These are phyloP conservation scores for Suillus variegatus DNA, from an alignment of 768 basidiomycete genomes.

Conservation along the genomic window DNA sequence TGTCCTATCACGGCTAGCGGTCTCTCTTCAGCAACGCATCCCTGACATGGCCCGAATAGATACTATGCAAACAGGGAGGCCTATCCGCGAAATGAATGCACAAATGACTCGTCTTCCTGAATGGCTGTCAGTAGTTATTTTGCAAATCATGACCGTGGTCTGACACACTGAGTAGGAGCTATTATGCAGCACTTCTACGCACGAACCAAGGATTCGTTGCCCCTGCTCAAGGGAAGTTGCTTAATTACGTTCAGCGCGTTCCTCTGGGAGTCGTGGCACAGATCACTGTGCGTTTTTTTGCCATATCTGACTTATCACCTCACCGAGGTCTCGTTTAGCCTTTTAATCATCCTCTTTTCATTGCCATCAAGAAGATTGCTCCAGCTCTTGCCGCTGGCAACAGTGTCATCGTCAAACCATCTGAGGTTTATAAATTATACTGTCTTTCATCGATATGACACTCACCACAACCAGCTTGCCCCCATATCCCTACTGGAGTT, in stretches of 20 bases:
- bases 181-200: constrained; percentile 72
- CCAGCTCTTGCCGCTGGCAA: constrained; percentile 86
- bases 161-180: constrained; percentile 50
- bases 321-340: constrained; percentile 46
- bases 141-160: constrained; percentile 1
- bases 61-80: constrained; percentile 74
- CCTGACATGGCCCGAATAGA: constrained; percentile 66
- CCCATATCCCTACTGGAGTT: constrained; percentile 83
- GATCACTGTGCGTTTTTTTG: constrained; percentile 57
- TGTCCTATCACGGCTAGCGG: constrained; percentile 65
- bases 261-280: constrained; percentile 90
- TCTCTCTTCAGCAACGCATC: constrained; percentile 56
- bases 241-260: constrained; percentile 78
- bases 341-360: constrained; percentile 89
- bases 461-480: constrained; percentile 50
- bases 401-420: constrained; percentile 80
- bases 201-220: constrained; percentile 70
- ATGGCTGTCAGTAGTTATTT: constrained; percentile 65
- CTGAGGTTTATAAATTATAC: constrained; percentile 50
- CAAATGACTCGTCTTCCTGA: constrained; percentile 80
- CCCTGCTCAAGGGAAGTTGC: constrained; percentile 75
- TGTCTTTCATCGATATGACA: background rate
- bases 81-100: constrained; percentile 82
- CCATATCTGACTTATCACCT: background rate
- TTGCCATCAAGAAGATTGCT: constrained; percentile 86